Evolutionary conservation across 23 red algal species (phyloP).

Genomic region (Cyanidiococcus yangmingshanensis): DNA sequence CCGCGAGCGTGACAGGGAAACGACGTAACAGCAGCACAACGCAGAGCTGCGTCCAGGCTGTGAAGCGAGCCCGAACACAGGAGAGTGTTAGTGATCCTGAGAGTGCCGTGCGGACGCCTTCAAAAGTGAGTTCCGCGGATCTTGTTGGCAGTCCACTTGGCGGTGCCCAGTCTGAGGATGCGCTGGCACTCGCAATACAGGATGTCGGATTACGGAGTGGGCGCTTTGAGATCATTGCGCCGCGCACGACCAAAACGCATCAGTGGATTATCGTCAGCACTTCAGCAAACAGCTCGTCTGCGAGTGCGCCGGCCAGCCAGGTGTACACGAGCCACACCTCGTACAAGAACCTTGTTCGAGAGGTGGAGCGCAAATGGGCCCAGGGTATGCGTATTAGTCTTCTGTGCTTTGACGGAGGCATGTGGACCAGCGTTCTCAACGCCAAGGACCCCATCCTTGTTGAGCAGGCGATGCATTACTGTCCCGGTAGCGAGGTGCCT

Average conservation of each 20-base stretch:
- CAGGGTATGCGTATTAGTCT: conserved; percentile 80
- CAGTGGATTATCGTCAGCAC: conserved; percentile 98
- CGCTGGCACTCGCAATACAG: background rate
- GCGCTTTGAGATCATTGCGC: conserved; percentile 43
- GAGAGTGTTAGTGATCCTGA: background rate
- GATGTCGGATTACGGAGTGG: background rate
- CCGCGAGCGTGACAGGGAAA: background rate
- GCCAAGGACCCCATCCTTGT: conserved; percentile 48
- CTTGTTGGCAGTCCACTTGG: background rate
- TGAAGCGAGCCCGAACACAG: background rate
- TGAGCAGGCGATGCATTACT: conserved; percentile 95
- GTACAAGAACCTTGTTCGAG: conserved; percentile 83
- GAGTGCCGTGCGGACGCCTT: background rate
- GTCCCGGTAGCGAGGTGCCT: conserved; percentile 80
- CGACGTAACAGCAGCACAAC: background rate
- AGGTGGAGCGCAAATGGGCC: conserved; percentile 92
- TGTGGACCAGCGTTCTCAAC: conserved; percentile 98
- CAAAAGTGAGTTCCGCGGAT: background rate
- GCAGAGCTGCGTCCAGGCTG: background rate
- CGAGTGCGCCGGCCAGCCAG: conserved; percentile 62
- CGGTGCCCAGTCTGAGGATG: background rate
- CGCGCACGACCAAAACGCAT: conserved; percentile 83
- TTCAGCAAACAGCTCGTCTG: conserved; percentile 51
- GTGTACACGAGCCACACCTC: conserved; percentile 93
- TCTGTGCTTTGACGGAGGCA: conserved; percentile 85